A percentile compares a stretch with the other conserved stretches of the same genome.
These are phyloP conservation scores for Panicum miliaceum DNA, from an alignment of 176 grass and related monocot genomes.

Conservation along the genomic window DNA sequence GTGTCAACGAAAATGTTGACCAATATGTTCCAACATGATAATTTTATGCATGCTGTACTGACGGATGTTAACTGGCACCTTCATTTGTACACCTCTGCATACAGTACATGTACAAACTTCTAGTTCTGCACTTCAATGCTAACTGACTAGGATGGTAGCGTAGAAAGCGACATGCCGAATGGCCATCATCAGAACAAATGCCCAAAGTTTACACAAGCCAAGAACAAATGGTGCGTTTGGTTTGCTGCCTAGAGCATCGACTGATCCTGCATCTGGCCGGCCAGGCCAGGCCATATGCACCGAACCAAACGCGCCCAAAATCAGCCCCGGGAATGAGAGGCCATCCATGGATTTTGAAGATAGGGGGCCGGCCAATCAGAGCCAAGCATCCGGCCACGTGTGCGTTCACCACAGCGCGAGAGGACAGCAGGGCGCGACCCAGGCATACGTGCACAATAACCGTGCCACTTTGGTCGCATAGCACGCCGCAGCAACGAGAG, in stretches of 20 bases:
- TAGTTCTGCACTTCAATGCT: background rate
- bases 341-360: slow-evolving; percentile 60
- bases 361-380: slow-evolving; percentile 65
- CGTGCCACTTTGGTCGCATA: slow-evolving; percentile 1
- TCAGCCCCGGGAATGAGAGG: slow-evolving; percentile 31
- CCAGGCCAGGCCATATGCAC: no score
- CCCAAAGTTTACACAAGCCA: background rate
- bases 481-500: background rate
- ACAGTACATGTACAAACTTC: background rate
- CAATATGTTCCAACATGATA: background rate
- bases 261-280: no score
- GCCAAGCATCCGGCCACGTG: slow-evolving; percentile 49
- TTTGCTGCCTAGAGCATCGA: no score
- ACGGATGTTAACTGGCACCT: background rate
- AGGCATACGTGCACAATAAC: slow-evolving; percentile 19
- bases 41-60: background rate
- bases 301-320: background rate
- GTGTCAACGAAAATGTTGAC: background rate
- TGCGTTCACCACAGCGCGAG: background rate
- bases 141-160: background rate
- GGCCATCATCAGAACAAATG: background rate
- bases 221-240: no score
- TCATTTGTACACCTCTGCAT: background rate
- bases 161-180: background rate
- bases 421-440: slow-evolving; percentile 14